Percentiles rank a stretch among this genome's conserved stretches.
Evolutionary conservation across 2,329 filamentous ascomycete species (phyloP).

Genomic region (Bipolaris sorokiniana): DNA sequence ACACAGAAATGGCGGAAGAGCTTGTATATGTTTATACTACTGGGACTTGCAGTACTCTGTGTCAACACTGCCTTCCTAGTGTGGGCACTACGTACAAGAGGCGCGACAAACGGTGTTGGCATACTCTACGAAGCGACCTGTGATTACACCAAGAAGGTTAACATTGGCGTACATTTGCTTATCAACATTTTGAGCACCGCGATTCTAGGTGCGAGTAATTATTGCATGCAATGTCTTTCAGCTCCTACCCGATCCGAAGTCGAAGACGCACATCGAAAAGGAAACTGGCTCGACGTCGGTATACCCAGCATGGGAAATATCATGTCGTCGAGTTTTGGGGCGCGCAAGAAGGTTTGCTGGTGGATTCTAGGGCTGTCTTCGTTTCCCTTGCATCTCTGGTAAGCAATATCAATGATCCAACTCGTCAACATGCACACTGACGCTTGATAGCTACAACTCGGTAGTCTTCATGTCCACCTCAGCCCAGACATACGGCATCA

Average conservation of each 20-base stretch:
- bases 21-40: background rate
- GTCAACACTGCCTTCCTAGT: background rate
- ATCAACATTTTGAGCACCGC: background rate
- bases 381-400: constrained; percentile 28
- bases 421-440: background rate
- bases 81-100: background rate
- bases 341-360: constrained; percentile 20
- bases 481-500: constrained; percentile 21
- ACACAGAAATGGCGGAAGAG: background rate
- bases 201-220: background rate
- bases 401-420: background rate
- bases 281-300: constrained; percentile 32
- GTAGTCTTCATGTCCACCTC: constrained; percentile 27
- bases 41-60: background rate
- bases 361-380: constrained; percentile 20
- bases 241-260: constrained; percentile 59
- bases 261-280: constrained; percentile 54
- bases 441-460: constrained; percentile 33
- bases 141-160: background rate
- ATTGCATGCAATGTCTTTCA: constrained; percentile 57
- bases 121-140: background rate
- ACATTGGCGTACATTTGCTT: background rate
- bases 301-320: constrained; percentile 29
- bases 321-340: background rate
- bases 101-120: background rate